phyloP scores from a whole-genome alignment of 1,284 basidiomycete genomes.

The Boletus sp. region DNA sequence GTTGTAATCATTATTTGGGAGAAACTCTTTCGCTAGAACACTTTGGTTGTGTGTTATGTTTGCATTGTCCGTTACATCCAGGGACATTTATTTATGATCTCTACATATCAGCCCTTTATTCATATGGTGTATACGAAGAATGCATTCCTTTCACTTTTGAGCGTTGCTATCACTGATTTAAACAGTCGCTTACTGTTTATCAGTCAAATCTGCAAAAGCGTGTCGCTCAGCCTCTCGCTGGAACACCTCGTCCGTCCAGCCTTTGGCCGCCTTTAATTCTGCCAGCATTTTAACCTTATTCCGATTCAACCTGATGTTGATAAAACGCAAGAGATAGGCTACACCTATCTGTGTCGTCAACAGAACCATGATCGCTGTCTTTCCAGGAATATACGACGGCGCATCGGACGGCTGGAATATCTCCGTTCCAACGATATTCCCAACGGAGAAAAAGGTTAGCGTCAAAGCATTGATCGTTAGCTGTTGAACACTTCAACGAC shows the following conservation, averaged over 20 bases:
- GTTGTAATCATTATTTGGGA: slow-evolving; percentile 74
- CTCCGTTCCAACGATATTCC: slow-evolving; percentile 44
- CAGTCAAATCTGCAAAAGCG: slow-evolving; percentile 67
- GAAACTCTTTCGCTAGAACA: slow-evolving; percentile 54
- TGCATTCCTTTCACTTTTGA: slow-evolving; percentile 8
- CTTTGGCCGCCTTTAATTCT: slow-evolving; percentile 48
- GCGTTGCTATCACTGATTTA: not conserved
- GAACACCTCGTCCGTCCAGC: slow-evolving; percentile 59
- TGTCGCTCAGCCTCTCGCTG: slow-evolving; percentile 47
- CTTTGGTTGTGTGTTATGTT: slow-evolving; percentile 18
- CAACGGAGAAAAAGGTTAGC: slow-evolving; percentile 57
- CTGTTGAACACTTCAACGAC: slow-evolving; percentile 2
- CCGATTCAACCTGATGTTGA: slow-evolving; percentile 59
- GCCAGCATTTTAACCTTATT: slow-evolving; percentile 50
- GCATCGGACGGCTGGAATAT: slow-evolving; percentile 62
- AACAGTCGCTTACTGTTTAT: slow-evolving; percentile 50
- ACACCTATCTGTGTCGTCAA: slow-evolving; percentile 51
- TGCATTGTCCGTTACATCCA: slow-evolving; percentile 13
- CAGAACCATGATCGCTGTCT: slow-evolving; percentile 63
- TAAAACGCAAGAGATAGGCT: slow-evolving; percentile 54
- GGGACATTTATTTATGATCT: slow-evolving; percentile 39
- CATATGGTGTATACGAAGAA: slow-evolving; percentile 20
- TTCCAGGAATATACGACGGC: slow-evolving; percentile 61
- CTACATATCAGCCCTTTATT: slow-evolving; percentile 25
- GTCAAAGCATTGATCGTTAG: slow-evolving; percentile 64